Conservation (phyloP, 352 stramenopile species). For the Phytophthora sp. region DNA sequence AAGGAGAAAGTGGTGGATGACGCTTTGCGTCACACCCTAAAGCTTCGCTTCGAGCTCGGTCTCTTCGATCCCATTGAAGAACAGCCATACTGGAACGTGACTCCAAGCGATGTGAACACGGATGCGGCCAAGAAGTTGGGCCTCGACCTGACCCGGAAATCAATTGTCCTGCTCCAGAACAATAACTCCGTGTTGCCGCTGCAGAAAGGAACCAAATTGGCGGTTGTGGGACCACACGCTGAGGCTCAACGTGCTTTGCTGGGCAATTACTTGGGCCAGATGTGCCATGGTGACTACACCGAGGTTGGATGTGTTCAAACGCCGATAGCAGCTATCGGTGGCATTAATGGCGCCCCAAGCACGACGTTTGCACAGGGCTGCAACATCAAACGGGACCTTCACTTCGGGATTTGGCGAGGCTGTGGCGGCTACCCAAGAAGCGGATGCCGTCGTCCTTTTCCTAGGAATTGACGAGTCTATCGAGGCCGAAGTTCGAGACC, state of each 20-base stretch:
- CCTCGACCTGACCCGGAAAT: conserved; percentile 71
- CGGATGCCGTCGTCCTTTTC: conserved; percentile 76
- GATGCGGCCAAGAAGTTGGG: conserved; percentile 55
- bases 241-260: conserved; percentile 60
- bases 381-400: conserved; percentile 69
- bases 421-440: conserved; percentile 38
- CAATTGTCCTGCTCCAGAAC: conserved; percentile 94
- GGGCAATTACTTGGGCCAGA: conserved; percentile 89
- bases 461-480: conserved; percentile 86
- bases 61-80: conserved; percentile 88
- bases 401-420: conserved; percentile 60
- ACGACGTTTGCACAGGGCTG: conserved; percentile 46
- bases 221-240: conserved; percentile 86
- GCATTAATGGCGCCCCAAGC: conserved; percentile 48
- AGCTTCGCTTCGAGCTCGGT: conserved; percentile 89
- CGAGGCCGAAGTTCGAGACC: conserved; percentile 77
- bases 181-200: conserved; percentile 64
- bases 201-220: conserved; percentile 41
- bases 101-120: conserved; percentile 72
- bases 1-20: conserved; percentile 56
- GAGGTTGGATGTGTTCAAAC: conserved; percentile 74
- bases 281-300: conserved; percentile 78
- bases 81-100: conserved; percentile 75
- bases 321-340: conserved; percentile 67
- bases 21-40: conserved; percentile 69